phyloP scores from a whole-genome alignment of 768 basidiomycete genomes.

The Leccinum pellstonianum region DNA sequence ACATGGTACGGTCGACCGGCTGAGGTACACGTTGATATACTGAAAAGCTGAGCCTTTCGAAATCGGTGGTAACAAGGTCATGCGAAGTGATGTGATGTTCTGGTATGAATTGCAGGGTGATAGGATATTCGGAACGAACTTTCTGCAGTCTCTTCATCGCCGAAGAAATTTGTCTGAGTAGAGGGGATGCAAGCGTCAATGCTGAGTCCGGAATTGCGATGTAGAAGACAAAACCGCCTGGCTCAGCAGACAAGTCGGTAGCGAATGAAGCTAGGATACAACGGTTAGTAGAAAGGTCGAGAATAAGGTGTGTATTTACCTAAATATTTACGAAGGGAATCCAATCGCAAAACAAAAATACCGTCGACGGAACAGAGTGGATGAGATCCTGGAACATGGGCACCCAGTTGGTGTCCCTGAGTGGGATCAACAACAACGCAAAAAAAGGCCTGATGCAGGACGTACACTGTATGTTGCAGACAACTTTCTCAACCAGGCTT shows the following conservation, averaged over 20 bases:
- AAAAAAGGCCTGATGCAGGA: constrained; percentile 9
- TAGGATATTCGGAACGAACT: constrained; percentile 44
- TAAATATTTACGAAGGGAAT: constrained; percentile 68
- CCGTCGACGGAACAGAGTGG: constrained; percentile 50
- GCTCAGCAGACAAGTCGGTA: constrained; percentile 38
- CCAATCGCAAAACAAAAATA: constrained; percentile 61
- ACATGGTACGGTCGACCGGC: constrained; percentile 59
- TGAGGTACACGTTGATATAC: constrained; percentile 72
- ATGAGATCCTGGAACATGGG: constrained; percentile 52
- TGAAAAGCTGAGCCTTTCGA: constrained; percentile 56
- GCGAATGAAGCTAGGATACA: constrained; percentile 47
- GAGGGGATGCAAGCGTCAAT: constrained; percentile 62
- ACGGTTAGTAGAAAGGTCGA: neutral
- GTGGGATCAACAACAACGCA: constrained; percentile 11
- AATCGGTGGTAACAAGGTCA: constrained; percentile 22
- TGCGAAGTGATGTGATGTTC: constrained; percentile 52
- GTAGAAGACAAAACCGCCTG: constrained; percentile 59
- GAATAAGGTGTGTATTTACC: constrained; percentile 35
- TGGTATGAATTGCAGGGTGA: constrained; percentile 74
- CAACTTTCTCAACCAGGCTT: constrained; percentile 58
- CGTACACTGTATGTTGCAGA: constrained; percentile 59
- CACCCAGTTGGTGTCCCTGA: constrained; percentile 63
- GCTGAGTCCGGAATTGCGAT: constrained; percentile 59
- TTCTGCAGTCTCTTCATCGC: constrained; percentile 57
- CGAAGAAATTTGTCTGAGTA: constrained; percentile 68